Conservation (phyloP, 2,329 filamentous ascomycete species). For the Penicillium sp. region DNA sequence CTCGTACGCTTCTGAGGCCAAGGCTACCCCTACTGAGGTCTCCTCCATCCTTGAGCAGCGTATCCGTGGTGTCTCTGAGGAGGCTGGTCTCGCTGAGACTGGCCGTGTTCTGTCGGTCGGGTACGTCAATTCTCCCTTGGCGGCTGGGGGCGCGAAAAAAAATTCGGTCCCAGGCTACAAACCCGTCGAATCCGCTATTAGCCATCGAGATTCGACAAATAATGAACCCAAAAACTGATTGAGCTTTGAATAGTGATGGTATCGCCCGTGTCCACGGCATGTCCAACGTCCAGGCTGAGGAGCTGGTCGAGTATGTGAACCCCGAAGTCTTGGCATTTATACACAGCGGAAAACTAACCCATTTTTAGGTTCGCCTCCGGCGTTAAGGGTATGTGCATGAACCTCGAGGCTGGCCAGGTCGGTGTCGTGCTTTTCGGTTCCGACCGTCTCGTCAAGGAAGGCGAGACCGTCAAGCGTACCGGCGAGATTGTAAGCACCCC, state of each 20-base stretch:
- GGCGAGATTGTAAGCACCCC: conserved; percentile 84
- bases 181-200: conserved; percentile 27
- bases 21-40: conserved; percentile 95
- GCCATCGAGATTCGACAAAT: conserved; percentile 10
- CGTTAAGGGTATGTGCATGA: conserved; percentile 99
- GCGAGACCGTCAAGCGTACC: conserved; percentile 99
- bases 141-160: conserved; percentile 25
- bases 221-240: conserved; percentile 19
- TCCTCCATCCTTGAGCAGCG: conserved; percentile 99
- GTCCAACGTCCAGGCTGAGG: conserved; percentile 99
- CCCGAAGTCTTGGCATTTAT: conserved; percentile 18
- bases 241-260: conserved; percentile 75
- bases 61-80: conserved; percentile 97
- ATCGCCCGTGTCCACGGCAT: conserved; percentile 99
- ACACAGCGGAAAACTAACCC: conserved; percentile 26
- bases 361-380: conserved; percentile 86
- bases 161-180: conserved; percentile 31
- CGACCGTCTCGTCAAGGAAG: conserved; percentile 99
- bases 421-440: conserved; percentile 99
- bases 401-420: conserved; percentile 99
- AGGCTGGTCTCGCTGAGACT: conserved; percentile 94
- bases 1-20: conserved; percentile 87
- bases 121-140: conserved; percentile 61
- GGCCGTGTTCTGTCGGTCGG: conserved; percentile 97
- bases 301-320: conserved; percentile 92